phyloP scores from a whole-genome alignment of 1,139 yeast species.

The Yamadazyma sp. region DNA sequence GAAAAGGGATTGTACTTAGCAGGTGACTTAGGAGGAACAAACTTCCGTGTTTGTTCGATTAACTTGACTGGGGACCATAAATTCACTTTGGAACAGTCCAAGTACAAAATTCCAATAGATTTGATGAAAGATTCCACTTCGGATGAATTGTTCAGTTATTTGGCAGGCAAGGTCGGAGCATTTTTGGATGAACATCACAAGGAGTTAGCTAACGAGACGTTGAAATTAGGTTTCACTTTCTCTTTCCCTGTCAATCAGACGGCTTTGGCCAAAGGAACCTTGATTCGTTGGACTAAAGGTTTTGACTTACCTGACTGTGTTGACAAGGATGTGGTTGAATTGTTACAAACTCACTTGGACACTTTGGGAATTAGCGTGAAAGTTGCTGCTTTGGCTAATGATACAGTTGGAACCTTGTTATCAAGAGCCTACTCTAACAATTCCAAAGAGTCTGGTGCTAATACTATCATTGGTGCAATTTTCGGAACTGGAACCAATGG shows the following conservation, averaged over 20 bases:
- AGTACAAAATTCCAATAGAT: constrained; percentile 71
- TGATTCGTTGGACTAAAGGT: constrained; percentile 95
- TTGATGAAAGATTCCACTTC: constrained; percentile 57
- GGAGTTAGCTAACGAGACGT: constrained; percentile 28
- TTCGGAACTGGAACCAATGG: constrained; percentile 98
- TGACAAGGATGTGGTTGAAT: constrained; percentile 73
- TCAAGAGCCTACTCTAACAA: constrained; percentile 80
- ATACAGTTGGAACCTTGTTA: constrained; percentile 89
- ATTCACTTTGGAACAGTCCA: constrained; percentile 67
- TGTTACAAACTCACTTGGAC: constrained; percentile 70
- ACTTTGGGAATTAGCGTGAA: constrained; percentile 58
- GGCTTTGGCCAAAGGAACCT: constrained; percentile 70
- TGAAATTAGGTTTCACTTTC: constrained; percentile 87
- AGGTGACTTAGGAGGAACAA: constrained; percentile 87
- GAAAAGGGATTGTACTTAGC: constrained; percentile 79
- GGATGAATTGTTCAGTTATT: constrained; percentile 63
- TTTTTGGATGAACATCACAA: constrained; percentile 67
- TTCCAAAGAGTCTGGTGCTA: constrained; percentile 55
- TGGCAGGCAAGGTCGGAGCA: constrained; percentile 65
- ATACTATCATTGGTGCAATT: constrained; percentile 81
- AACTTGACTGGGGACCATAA: constrained; percentile 77
- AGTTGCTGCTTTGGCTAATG: constrained; percentile 89
- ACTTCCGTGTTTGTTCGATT: constrained; percentile 87
- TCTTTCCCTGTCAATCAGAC: constrained; percentile 90
- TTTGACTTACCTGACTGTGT: constrained; percentile 82